A percentile compares a stretch with the other conserved stretches of the same genome.
Conservation (phyloP, 192 early-diverging fungal species). For the Jimgerdemannia lactiflua region DNA sequence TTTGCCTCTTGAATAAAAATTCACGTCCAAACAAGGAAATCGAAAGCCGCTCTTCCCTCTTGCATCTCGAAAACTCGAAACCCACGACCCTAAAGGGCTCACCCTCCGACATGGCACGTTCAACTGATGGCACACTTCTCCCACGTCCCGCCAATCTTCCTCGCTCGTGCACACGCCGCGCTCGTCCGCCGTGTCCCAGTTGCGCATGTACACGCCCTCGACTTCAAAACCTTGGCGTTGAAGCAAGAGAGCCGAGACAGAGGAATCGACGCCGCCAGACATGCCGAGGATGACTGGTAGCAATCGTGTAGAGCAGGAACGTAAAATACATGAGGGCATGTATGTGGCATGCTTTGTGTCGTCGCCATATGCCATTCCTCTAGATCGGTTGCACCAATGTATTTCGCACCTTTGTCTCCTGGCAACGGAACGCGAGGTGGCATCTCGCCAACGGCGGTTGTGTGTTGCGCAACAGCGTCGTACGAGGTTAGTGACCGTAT, state of each 20-base stretch:
- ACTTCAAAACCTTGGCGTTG: conserved; percentile 62
- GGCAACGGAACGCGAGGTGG: neutral
- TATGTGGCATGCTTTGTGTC: neutral
- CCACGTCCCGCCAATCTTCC: conserved; percentile 77
- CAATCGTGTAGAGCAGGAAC: neutral
- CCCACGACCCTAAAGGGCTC: conserved; percentile 15
- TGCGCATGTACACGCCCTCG: conserved; percentile 89
- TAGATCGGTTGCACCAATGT: neutral
- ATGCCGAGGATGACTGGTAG: conserved; percentile 71
- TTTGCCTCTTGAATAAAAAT: conserved; percentile 6
- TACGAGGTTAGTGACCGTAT: no score
- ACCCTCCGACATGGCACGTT: conserved; percentile 46
- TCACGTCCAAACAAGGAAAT: neutral
- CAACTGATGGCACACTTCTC: conserved; percentile 63
- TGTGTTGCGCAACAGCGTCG: no score
- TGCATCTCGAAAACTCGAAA: conserved; percentile 8
- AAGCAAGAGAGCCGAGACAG: conserved; percentile 78
- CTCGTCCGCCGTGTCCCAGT: conserved; percentile 91
- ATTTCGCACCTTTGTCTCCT: neutral
- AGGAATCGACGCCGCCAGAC: conserved; percentile 96
- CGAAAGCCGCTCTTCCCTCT: neutral
- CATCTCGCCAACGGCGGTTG: neutral
- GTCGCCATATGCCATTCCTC: neutral
- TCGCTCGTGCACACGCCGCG: conserved; percentile 70
- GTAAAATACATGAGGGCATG: neutral